Evolutionary conservation across 495 filamentous ascomycete species (phyloP), one percentile per base, ranked within the genome.

Genomic region (Clavariopsis aquatica): DNA sequence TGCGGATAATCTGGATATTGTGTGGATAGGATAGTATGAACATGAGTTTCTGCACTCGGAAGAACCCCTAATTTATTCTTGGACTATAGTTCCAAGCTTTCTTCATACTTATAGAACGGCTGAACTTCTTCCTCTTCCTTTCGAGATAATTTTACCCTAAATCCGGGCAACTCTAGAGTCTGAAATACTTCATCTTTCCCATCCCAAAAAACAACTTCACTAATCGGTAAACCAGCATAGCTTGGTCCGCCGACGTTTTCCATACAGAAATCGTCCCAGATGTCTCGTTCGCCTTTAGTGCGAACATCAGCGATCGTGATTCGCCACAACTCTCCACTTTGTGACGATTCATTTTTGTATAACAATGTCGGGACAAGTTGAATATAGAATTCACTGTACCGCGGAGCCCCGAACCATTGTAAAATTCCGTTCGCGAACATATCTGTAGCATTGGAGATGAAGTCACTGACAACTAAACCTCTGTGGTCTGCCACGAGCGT

Each of bases 181-280:
- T 69, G 57, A 17, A 70, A 12, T 1, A 7, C 47, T 7, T 28
- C 47, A 17, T 52, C 62, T 26, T 58, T 60, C 2, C 66, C 69
- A 22, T 57, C 58, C 69, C 70, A 75, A 29, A 77, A 71, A 1
- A 74, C 69, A 17, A 75, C 20, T 55, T 77, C 74, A 52, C 72
- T 74, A 12, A 76, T 38, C 0, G 74, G 71, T 62, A 65, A 13
- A 7, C 69, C 68, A 1, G 63, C 75, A 64, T 77, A 77, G 6
- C 10, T 60, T 28, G 24, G 28, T 3, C 23, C n/a, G 49, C 73
- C 75, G 2, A 70, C 29, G 57, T 77, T 60, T 0, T 64, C 64
- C 17, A 57, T 55, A 53, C 75, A 77, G 41, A 72, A 70, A 10
- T 75, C 74, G 24, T 73, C 71, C 71, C 64, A 72, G 9, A 73